Evolutionary conservation across 2,329 filamentous ascomycete species (phyloP).

Genomic region (Epichloe glyceriae): DNA sequence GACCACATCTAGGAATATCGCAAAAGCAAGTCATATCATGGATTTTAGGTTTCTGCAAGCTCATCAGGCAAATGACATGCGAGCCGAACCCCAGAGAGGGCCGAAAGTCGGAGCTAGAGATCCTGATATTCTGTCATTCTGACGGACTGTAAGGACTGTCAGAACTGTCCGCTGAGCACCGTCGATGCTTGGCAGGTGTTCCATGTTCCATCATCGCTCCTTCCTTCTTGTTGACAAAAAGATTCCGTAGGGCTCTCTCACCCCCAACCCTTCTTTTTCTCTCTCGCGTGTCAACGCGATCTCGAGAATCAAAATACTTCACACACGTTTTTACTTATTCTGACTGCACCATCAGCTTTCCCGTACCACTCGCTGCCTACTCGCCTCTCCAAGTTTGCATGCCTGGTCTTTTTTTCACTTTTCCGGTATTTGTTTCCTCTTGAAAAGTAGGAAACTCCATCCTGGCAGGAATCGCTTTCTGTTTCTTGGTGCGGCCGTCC

Average conservation of each 20-base stretch:
- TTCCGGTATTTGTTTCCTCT: neutral
- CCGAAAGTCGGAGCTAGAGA: neutral
- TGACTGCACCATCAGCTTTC: neutral
- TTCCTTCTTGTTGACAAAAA: neutral
- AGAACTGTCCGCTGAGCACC: neutral
- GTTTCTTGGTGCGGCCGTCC: neutral
- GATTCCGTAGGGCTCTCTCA: neutral
- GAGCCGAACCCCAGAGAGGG: too few relatives aligned
- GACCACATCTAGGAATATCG: neutral
- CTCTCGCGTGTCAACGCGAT: neutral
- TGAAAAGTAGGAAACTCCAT: neutral
- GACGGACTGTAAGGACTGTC: slow-evolving; percentile 1
- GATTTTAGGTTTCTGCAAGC: neutral
- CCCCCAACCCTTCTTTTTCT: neutral
- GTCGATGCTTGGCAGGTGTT: slow-evolving; percentile 1
- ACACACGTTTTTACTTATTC: neutral
- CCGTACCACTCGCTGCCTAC: neutral
- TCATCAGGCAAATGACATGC: neutral
- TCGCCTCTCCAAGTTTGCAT: neutral
- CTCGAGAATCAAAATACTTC: neutral
- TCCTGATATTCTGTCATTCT: neutral
- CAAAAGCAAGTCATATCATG: neutral
- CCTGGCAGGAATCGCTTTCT: neutral
- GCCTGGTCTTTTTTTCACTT: neutral
- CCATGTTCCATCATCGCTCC: neutral